Conservation (phyloP, 2,329 filamentous ascomycete genomes). For the Kalaharituber pfeilii region DNA sequence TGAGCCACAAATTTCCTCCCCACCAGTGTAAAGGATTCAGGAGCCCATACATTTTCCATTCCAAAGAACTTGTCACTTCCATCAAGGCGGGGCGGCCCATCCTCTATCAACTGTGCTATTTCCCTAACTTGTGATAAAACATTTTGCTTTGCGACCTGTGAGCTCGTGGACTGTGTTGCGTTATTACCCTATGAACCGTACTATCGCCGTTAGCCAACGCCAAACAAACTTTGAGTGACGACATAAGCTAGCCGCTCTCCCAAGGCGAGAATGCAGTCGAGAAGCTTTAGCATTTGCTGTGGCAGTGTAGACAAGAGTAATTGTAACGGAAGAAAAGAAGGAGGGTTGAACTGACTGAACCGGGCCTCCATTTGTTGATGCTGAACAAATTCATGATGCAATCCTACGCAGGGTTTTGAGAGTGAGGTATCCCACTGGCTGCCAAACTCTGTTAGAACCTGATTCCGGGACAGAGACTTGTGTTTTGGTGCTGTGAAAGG, state of each 20-base stretch:
- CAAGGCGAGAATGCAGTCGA: background rate
- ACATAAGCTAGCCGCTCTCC: background rate
- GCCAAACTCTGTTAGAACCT: background rate
- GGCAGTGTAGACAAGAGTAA: background rate
- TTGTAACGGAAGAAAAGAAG: background rate
- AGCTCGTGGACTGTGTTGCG: background rate
- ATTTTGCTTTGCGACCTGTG: background rate
- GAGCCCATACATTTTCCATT: slow-evolving; percentile 70
- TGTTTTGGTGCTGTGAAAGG: no score
- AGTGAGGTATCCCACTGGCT: background rate
- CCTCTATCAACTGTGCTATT: slow-evolving; percentile 42
- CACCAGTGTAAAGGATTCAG: slow-evolving; percentile 4
- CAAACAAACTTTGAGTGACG: no score
- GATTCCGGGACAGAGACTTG: background rate
- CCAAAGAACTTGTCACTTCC: slow-evolving; percentile 98
- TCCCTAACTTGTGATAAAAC: background rate
- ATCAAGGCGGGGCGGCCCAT: slow-evolving; percentile 64
- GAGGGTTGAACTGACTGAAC: slow-evolving; percentile 1
- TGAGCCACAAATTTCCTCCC: slow-evolving; percentile 7
- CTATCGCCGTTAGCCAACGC: background rate
- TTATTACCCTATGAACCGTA: background rate
- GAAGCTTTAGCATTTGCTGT: background rate
- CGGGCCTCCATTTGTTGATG: background rate
- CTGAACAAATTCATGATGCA: background rate
- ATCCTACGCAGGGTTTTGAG: background rate